Percentiles rank a stretch among this genome's conserved stretches.
Evolutionary conservation across 305 asterid species (phyloP).

Genomic region (Ilex paraguariensis): DNA sequence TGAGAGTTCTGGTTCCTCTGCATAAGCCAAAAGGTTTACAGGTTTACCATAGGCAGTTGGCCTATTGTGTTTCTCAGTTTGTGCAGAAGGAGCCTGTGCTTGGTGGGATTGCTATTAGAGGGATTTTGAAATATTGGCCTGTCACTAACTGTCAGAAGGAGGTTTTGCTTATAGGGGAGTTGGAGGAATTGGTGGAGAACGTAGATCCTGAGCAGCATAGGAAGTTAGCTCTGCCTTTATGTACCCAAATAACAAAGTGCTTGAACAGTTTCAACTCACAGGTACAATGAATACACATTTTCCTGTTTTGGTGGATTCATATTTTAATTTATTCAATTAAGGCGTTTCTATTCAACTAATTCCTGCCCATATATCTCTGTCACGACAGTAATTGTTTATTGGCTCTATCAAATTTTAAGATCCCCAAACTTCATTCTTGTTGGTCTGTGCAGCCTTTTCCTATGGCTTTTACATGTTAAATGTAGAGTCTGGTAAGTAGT

Average conservation of each 20-base stretch:
- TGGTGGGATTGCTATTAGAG: constrained; percentile 46
- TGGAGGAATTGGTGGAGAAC: constrained; percentile 59
- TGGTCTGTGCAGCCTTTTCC: no score
- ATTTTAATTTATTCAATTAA: background rate
- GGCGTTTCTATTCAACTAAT: background rate
- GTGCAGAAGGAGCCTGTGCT: constrained; percentile 68
- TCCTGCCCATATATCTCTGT: background rate
- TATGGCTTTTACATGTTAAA: no score
- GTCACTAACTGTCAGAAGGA: constrained; percentile 67
- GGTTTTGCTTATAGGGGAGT: constrained; percentile 63
- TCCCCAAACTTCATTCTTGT: no score
- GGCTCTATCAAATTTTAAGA: background rate
- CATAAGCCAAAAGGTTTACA: constrained; percentile 70
- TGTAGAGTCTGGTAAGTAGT: no score
- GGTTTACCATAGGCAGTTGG: constrained; percentile 61
- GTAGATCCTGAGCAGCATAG: constrained; percentile 37
- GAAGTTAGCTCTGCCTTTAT: constrained; percentile 54
- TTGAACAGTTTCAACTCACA: constrained; percentile 70
- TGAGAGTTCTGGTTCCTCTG: constrained; percentile 53
- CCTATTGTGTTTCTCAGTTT: constrained; percentile 68
- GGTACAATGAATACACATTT: constrained; percentile 25
- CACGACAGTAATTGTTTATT: background rate
- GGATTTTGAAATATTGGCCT: constrained; percentile 70
- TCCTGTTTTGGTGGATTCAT: background rate
- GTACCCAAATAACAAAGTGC: constrained; percentile 57